Evolutionary conservation across 129 eudicot genomes (phyloP).

Genomic region (Gnaphalium uliginosum): DNA sequence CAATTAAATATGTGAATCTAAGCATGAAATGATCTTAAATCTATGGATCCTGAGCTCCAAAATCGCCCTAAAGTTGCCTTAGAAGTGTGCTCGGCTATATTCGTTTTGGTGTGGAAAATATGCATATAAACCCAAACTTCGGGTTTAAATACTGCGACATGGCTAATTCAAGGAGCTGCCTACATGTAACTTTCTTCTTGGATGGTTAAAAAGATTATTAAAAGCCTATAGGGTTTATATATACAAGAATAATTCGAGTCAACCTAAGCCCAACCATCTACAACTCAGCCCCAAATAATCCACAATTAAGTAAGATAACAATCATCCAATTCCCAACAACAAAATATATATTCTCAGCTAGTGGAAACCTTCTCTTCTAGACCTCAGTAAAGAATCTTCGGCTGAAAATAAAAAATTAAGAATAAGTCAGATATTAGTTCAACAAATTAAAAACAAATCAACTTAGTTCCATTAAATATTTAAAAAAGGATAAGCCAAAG

Average conservation of each 20-base stretch:
- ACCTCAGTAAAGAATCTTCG: constrained; percentile 50
- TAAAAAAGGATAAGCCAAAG: too few relatives aligned
- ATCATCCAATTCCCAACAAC: constrained; percentile 13
- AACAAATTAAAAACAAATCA: not conserved
- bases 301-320: not conserved
- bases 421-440: too few relatives aligned
- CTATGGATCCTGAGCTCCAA: not conserved
- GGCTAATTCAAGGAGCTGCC: not conserved
- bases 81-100: not conserved
- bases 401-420: not conserved
- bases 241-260: not conserved
- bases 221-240: not conserved
- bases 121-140: not conserved
- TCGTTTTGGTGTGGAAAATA: not conserved
- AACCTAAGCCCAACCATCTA: not conserved
- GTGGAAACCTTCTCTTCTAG: constrained; percentile 58
- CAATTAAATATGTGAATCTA: not conserved
- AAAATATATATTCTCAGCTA: constrained; percentile 12
- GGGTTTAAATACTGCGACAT: not conserved
- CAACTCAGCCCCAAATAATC: not conserved
- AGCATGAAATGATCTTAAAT: not conserved
- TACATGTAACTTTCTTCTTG: not conserved
- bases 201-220: not conserved
- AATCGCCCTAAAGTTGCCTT: not conserved
- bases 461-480: not conserved